Base-by-base conservation (phyloP, 768 basidiomycete genomes). In the Tylopilus vinaceipallidus region DNA sequence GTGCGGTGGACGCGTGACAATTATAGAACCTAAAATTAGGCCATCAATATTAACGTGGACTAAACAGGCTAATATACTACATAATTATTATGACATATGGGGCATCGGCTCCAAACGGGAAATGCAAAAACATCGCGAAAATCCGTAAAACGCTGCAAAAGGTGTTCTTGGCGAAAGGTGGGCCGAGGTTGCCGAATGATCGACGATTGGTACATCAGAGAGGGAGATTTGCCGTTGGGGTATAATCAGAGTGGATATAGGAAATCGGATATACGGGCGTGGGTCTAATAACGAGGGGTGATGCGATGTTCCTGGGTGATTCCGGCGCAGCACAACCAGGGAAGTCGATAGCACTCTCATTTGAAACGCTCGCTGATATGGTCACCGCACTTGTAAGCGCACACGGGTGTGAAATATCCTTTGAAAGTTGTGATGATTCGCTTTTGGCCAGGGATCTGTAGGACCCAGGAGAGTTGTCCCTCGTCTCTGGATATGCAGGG, bases 261-360 rank as follows among this genome's bases (percentile, higher is more conserved):
- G 66, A 56, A 22, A 45, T 35, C 0, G 66, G 67, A 42, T 68
- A 70, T 34, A 61, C 19, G 7, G 66, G 61, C 19, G 52, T 68
- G 9, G 66, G 68, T 46, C 48, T 64, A 50, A 69, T 47, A 22
- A 70, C 33, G 34, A 50, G 41, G 30, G 64, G 62, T 20, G 58
- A 47, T 36, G 51, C 43, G 32, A 48, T 38, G 26, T 49, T 26
- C 32, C 56, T 52, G 16, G 45, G 40, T n/a, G 55, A 34, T 42
- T 47, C 53, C 27, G 49, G 46, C 30, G 29, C 19, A 9, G 39
- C n/a, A 26, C 33, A 45, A 29, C 37, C 33, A 6, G 42, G 17
- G 29, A 54, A 40, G 24, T 39, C 42, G 3, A 43, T 32, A 8
- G 39, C 17, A 16, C 20, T 22, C 16, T 36, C 45, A 30, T 45